These are phyloP conservation scores for Eucalyptus virginea DNA, from an alignment of 345 rosid species.

Conservation along the genomic window DNA sequence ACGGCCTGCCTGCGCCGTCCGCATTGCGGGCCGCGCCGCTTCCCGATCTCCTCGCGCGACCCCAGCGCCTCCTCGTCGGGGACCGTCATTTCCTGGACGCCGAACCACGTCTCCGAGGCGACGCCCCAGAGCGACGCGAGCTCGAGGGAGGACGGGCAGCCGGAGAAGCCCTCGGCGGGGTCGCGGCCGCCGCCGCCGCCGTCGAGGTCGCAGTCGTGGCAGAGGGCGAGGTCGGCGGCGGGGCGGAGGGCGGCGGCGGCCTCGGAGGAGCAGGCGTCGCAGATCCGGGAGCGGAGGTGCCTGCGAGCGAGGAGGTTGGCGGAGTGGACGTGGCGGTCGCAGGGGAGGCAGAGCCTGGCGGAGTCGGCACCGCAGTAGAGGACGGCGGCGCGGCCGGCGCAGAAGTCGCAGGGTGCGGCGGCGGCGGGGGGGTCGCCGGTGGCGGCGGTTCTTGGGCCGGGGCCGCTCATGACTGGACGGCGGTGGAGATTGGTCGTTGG, in stretches of 20 bases:
- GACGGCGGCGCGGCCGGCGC: conserved; percentile 55
- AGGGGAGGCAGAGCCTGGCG: conserved; percentile 78
- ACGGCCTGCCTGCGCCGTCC: conserved; percentile 52
- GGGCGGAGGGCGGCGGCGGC: conserved; percentile 25
- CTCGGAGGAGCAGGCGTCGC: conserved; percentile 46
- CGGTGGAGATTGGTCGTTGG: neutral
- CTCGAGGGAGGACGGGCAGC: conserved; percentile 20
- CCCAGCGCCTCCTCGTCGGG: neutral
- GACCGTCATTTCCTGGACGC: neutral
- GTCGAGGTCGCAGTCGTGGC: conserved; percentile 20
- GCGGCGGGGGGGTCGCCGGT: conserved; percentile 4
- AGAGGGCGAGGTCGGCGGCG: conserved; percentile 12
- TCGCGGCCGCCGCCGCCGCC: neutral
- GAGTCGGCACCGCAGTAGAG: conserved; percentile 81
- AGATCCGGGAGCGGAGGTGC: conserved; percentile 92
- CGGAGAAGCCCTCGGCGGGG: conserved; percentile 20
- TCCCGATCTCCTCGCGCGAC: neutral
- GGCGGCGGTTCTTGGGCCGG: conserved; percentile 3
- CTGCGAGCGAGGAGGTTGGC: conserved; percentile 71
- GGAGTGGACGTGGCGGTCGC: conserved; percentile 91
- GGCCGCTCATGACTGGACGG: conserved; percentile 15
- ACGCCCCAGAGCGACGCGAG: conserved; percentile 11
- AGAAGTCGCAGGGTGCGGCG: conserved; percentile 57
- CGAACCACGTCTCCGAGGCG: neutral
- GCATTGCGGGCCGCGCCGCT: conserved; percentile 17